Evolutionary conservation across 345 rosid genomes (phyloP), one percentile per base, ranked within the genome.

Genomic region (Citrus hindsii): DNA sequence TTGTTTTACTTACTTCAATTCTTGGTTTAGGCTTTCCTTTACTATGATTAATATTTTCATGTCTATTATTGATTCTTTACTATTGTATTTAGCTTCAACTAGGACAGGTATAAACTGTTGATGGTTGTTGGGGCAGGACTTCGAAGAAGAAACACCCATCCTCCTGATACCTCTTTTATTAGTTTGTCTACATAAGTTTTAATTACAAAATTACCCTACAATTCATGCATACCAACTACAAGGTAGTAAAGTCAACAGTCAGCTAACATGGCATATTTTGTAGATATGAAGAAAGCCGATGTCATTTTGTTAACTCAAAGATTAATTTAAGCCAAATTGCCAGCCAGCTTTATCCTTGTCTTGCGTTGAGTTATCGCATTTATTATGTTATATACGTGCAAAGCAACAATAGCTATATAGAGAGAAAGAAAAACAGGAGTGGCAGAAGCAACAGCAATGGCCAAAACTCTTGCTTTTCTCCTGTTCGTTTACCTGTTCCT

Each of bases 61-160:
- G n/a, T 46, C n/a, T n/a, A 33, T 30, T 0, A 25, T 65, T 40
- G 13, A 78, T 53, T 33, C 35, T 24, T 70, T 58, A 60, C 37
- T 65, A 63, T 30, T 30, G 32, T 33, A 67, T 75, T 60, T 53
- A 51, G 83, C 38, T 8, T 30, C 67, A 6, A 87, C 55, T 55
- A 25, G 56, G 83, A 87, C 84, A 78, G 70, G 78, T 51, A 53
- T 18, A 76, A 79, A 69, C 87, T 65, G 74, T 76, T 61, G 81
- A 67, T 80, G 87, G 88, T 82, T 77, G 90, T 82, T 87, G 89
- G 83, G 84, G 73, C 81, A 22, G 28, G 76, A 76, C 77, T 79
- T 66, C 0, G 42, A 68, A 7, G 66, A 62, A 70, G 30, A 37
- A 75, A 30, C 33, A 35, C 64, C 69, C 5, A 32, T 32, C 46